phyloP scores from a whole-genome alignment of 306 rosid species.

The Albizia julibrissin region DNA sequence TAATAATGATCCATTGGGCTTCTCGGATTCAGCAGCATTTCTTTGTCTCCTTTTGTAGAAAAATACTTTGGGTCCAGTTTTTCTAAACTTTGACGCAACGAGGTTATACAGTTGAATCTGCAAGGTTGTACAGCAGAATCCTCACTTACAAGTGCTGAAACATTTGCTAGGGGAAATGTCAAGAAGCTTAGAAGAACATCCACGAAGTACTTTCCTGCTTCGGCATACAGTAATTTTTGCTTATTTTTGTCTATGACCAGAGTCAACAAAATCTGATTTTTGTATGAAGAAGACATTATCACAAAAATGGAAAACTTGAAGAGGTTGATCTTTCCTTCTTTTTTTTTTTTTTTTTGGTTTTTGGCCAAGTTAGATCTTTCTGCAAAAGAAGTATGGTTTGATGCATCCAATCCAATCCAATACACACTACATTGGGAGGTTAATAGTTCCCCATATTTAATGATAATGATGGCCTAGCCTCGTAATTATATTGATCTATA shows the following conservation, averaged over 20 bases:
- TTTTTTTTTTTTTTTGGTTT: too few species aligned
- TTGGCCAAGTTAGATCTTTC: too few species aligned
- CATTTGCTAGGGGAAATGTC: not conserved
- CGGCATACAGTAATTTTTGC: not conserved
- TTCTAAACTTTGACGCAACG: not conserved
- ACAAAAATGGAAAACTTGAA: too few species aligned
- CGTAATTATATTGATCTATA: too few species aligned
- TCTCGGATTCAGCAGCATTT: not conserved
- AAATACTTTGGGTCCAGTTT: not conserved
- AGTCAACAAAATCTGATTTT: not conserved
- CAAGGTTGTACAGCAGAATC: not conserved
- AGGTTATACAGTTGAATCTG: not conserved
- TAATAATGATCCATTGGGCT: not conserved
- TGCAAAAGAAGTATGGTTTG: too few species aligned
- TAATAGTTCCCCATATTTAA: too few species aligned
- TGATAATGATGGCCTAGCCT: too few species aligned
- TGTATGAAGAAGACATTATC: not conserved
- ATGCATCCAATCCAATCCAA: too few species aligned
- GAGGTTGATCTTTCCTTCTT: too few species aligned
- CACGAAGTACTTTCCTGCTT: not conserved
- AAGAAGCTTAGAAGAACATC: not conserved
- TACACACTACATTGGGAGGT: too few species aligned
- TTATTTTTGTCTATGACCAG: not conserved
- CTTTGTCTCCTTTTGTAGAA: not conserved
- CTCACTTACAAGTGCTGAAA: not conserved